Evolutionary conservation across 176 grass and related monocot species (phyloP).

Genomic region (Elymus sibiricus): DNA sequence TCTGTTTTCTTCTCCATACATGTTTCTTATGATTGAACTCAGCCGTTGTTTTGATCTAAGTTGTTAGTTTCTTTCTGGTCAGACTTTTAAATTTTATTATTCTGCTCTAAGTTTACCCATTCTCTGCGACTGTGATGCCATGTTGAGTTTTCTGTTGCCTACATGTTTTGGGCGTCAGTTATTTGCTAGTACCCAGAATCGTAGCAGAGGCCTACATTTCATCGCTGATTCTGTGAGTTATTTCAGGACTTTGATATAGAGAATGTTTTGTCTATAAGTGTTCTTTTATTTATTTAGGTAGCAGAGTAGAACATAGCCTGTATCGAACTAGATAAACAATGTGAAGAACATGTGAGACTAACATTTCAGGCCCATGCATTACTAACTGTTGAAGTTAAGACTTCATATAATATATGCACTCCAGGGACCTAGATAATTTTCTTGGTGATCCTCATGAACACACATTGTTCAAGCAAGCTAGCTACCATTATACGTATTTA

Average conservation of each 20-base stretch:
- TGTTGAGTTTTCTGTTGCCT: conserved; percentile 1
- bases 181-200: not conserved
- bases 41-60: not conserved
- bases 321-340: not conserved
- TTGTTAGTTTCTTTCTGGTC: not conserved
- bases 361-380: not conserved
- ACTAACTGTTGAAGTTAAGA: not conserved
- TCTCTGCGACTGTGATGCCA: not conserved
- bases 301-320: not conserved
- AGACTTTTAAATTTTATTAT: not conserved
- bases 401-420: not conserved
- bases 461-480: not conserved
- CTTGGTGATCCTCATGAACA: not conserved
- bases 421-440: not conserved
- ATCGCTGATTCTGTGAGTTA: not conserved
- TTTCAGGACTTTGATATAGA: not conserved
- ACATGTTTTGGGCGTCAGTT: not conserved
- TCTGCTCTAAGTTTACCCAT: not conserved
- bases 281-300: conserved; percentile 4
- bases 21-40: not conserved
- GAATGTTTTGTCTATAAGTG: not conserved
- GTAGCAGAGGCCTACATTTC: not conserved
- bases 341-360: not conserved
- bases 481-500: not conserved
- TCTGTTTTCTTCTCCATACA: not conserved